Percentiles rank a stretch among this genome's conserved stretches.
Evolutionary conservation across 306 rosid species (phyloP).

Genomic region (Prunus campanulata): DNA sequence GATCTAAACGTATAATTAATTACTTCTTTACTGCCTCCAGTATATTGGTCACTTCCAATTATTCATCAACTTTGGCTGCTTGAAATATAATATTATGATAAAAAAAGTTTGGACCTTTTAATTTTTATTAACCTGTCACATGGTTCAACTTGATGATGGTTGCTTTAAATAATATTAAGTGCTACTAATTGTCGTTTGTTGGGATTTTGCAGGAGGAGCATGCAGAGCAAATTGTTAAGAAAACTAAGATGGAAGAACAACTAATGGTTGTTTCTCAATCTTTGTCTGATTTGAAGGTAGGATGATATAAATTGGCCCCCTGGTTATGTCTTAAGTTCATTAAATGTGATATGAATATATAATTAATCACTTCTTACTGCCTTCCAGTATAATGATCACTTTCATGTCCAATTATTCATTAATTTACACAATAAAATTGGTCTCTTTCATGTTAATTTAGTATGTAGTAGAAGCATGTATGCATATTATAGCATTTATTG

Average conservation of each 20-base stretch:
- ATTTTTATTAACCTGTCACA: too few relatives aligned
- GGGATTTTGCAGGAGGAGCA: constrained; percentile 45
- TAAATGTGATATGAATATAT: neutral
- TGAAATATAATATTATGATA: too few relatives aligned
- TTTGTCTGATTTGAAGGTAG: constrained; percentile 64
- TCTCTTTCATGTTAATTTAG: too few relatives aligned
- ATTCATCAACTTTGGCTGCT: too few relatives aligned
- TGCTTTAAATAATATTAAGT: neutral
- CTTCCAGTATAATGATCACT: too few relatives aligned
- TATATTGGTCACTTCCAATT: too few relatives aligned
- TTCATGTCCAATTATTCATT: neutral
- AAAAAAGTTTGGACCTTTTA: neutral
- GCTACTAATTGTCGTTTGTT: neutral
- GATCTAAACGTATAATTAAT: too few relatives aligned
- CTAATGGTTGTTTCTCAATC: constrained; percentile 45
- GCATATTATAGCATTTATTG: too few relatives aligned
- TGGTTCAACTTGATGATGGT: neutral
- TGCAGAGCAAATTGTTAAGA: constrained; percentile 39
- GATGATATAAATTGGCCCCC: neutral
- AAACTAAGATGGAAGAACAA: constrained; percentile 57
- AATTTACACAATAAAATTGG: too few relatives aligned
- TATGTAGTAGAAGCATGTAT: too few relatives aligned
- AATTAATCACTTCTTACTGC: neutral
- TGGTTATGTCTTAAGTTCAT: neutral
- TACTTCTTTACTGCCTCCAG: too few relatives aligned